Conservation (phyloP, 495 filamentous ascomycete genomes). For the Daldinia concentrica region DNA sequence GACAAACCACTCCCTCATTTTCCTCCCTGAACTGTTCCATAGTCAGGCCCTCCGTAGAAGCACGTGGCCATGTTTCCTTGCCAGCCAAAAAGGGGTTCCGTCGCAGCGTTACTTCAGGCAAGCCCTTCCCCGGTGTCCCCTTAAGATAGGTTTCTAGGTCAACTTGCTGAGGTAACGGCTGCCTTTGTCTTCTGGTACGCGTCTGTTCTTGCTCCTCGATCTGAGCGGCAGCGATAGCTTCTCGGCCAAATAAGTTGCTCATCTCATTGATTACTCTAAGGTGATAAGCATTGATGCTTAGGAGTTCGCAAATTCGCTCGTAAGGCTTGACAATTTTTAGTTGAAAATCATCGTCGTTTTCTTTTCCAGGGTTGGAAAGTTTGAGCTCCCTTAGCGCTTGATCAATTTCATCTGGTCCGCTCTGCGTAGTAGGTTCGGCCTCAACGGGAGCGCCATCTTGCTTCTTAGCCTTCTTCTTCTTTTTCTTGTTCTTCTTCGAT, state of each 20-base stretch:
- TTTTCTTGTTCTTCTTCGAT: constrained; percentile 70
- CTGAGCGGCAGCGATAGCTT: constrained; percentile 72
- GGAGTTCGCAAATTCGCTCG: constrained; percentile 63
- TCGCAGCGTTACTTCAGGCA: constrained; percentile 74
- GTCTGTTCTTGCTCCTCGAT: constrained; percentile 61
- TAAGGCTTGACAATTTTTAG: constrained; percentile 28
- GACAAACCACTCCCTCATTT: not conserved
- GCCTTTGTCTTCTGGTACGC: constrained; percentile 55
- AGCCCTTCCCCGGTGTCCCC: constrained; percentile 67
- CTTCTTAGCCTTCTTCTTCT: constrained; percentile 63
- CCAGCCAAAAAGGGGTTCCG: constrained; percentile 87
- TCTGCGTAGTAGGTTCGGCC: constrained; percentile 36
- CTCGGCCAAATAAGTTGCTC: constrained; percentile 87
- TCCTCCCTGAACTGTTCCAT: constrained; percentile 76
- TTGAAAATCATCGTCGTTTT: constrained; percentile 14
- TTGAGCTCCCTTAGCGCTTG: constrained; percentile 73
- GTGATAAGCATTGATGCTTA: constrained; percentile 78
- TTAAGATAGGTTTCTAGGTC: constrained; percentile 78
- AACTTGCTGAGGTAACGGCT: constrained; percentile 60
- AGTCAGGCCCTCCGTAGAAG: constrained; percentile 79
- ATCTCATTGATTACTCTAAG: constrained; percentile 93
- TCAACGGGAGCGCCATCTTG: constrained; percentile 18
- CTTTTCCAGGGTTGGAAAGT: constrained; percentile 39
- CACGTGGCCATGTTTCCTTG: constrained; percentile 89
- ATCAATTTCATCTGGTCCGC: constrained; percentile 82